These are phyloP conservation scores for Porodaedalea pini DNA, from an alignment of 1,284 basidiomycete species.

Conservation along the genomic window DNA sequence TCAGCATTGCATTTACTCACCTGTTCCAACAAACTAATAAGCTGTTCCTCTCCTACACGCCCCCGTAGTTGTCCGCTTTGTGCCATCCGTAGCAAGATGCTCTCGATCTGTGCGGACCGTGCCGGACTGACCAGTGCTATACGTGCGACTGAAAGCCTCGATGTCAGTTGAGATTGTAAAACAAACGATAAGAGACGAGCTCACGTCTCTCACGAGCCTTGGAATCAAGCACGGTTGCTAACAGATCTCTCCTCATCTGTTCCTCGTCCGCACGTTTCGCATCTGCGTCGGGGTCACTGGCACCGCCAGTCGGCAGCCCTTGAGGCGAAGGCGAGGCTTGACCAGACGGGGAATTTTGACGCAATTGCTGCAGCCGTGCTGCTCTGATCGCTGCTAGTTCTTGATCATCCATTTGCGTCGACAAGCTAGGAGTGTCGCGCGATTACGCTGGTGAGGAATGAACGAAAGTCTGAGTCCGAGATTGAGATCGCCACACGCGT, in stretches of 20 bases:
- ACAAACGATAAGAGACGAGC: conserved; percentile 32
- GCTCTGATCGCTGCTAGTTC: conserved; percentile 44
- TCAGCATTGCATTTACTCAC: conserved; percentile 40
- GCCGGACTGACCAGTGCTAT: conserved; percentile 92
- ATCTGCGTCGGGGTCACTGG: conserved; percentile 31
- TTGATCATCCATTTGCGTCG: conserved; percentile 34
- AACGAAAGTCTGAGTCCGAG: neutral
- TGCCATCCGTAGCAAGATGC: conserved; percentile 85
- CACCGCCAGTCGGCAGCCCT: conserved; percentile 5
- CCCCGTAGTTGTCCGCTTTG: conserved; percentile 89
- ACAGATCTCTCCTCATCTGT: conserved; percentile 74
- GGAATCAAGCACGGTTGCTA: conserved; percentile 85
- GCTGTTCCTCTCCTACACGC: conserved; percentile 81
- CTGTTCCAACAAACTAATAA: conserved; percentile 92
- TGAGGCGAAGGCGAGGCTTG: neutral
- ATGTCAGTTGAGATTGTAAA: conserved; percentile 6
- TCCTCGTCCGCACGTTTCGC: conserved; percentile 63
- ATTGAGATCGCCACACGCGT: conserved; percentile 7
- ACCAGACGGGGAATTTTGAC: conserved; percentile 27
- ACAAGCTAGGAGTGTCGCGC: neutral
- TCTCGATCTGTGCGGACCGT: conserved; percentile 83
- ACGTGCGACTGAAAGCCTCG: conserved; percentile 63
- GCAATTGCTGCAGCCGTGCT: conserved; percentile 39
- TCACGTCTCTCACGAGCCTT: conserved; percentile 88
- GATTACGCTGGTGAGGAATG: neutral